A percentile compares a stretch with the other conserved stretches of the same genome.
Evolutionary conservation across 2,329 filamentous ascomycete genomes (phyloP).

Genomic region (Emmonsiellopsis sp.): DNA sequence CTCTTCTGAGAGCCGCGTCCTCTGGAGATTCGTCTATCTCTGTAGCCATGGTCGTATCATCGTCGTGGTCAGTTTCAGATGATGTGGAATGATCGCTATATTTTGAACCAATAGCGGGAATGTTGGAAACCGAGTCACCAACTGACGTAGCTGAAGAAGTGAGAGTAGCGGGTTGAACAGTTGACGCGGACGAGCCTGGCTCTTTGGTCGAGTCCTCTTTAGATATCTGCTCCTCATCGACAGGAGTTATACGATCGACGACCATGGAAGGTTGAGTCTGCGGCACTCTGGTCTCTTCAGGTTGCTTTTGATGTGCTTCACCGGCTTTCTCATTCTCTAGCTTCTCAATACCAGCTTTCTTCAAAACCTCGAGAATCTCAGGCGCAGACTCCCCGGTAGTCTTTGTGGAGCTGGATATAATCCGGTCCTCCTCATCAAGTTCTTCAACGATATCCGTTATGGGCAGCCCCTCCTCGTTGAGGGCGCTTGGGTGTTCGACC

Average conservation of each 20-base stretch:
- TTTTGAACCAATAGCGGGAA: conserved; percentile 2
- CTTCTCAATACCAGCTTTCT: conserved; percentile 64
- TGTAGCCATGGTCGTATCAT: conserved; percentile 45
- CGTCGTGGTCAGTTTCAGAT: background rate
- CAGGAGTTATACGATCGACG: background rate
- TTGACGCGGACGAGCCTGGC: background rate
- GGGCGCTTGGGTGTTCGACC: conserved; percentile 42
- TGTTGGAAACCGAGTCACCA: conserved; percentile 1
- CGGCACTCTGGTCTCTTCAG: too few species aligned
- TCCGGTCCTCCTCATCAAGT: conserved; percentile 81
- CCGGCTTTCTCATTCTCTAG: conserved; percentile 20
- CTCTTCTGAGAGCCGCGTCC: conserved; percentile 67
- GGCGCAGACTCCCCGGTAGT: conserved; percentile 59
- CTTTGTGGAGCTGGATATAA: conserved; percentile 59
- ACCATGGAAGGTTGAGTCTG: too few species aligned
- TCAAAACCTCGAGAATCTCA: conserved; percentile 61
- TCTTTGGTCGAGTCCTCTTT: background rate
- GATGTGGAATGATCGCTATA: background rate
- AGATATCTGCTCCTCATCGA: background rate
- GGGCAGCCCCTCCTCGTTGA: conserved; percentile 56
- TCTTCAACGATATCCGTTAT: conserved; percentile 89
- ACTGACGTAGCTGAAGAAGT: background rate
- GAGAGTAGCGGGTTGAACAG: background rate
- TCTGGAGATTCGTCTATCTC: conserved; percentile 69
- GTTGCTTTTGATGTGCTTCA: conserved; percentile 9